Conservation (phyloP, 2,329 filamentous ascomycete species). For the Cytospora schulzeri region DNA sequence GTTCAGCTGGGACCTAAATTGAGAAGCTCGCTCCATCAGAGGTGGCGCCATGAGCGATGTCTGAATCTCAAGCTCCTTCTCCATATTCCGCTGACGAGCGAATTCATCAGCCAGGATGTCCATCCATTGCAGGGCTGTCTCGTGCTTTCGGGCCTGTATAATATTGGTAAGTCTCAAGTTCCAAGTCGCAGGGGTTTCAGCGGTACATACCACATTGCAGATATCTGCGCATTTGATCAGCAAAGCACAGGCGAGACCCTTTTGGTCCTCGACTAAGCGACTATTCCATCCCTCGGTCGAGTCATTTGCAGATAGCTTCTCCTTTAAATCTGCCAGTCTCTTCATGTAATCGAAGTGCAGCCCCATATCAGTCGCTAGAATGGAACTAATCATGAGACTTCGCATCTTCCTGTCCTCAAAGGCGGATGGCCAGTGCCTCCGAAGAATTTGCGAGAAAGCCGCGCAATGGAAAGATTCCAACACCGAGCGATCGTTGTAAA, state of each 20-base stretch:
- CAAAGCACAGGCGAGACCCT: conserved; percentile 81
- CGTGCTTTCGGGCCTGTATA: conserved; percentile 76
- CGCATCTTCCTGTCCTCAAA: conserved; percentile 81
- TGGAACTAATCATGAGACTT: conserved; percentile 94
- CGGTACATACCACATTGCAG: conserved; percentile 83
- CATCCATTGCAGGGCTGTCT: conserved; percentile 86
- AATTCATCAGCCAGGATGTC: conserved; percentile 95
- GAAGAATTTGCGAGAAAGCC: conserved; percentile 92
- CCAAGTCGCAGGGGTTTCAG: background rate
- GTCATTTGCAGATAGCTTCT: conserved; percentile 70
- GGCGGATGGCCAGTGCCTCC: conserved; percentile 84
- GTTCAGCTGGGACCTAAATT: conserved; percentile 85
- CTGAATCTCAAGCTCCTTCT: conserved; percentile 81
- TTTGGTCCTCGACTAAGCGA: conserved; percentile 74
- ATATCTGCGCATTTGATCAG: conserved; percentile 99
- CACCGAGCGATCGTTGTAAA: conserved; percentile 97
- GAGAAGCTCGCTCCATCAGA: conserved; percentile 78
- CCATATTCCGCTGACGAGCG: conserved; percentile 88
- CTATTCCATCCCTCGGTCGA: conserved; percentile 74
- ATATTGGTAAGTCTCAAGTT: conserved; percentile 32
- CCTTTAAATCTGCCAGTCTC: conserved; percentile 77
- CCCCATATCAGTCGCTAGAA: conserved; percentile 96
- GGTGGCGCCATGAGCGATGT: conserved; percentile 86
- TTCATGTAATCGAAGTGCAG: conserved; percentile 97
- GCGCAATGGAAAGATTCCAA: conserved; percentile 97